Evolutionary conservation across 176 grass and related monocot species (phyloP).

Genomic region (Pontederia crassipes): DNA sequence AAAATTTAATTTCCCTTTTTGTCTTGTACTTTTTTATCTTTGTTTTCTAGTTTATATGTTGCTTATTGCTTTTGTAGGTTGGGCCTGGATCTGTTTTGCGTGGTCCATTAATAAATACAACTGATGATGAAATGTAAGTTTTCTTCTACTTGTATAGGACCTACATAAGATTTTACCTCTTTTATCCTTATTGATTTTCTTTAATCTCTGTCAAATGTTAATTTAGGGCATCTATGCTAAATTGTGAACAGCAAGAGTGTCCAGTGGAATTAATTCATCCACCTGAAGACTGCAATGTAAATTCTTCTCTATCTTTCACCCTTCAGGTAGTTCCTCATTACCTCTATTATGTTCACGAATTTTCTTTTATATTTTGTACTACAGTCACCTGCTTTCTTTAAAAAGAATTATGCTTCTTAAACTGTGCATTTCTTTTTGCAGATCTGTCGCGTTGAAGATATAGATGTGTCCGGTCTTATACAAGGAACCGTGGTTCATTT

Average conservation of each 20-base stretch:
- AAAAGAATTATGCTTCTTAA: not conserved
- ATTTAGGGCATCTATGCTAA: conserved; percentile 76
- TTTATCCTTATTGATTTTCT: not conserved
- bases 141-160: conserved; percentile 20
- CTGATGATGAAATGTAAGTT: conserved; percentile 61
- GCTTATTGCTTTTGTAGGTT: conserved; percentile 51
- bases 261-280: conserved; percentile 87
- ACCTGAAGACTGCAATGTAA: conserved; percentile 99
- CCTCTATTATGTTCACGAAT: not conserved
- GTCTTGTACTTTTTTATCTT: not conserved
- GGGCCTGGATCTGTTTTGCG: conserved; percentile 85
- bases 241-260: conserved; percentile 70
- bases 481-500: conserved; percentile 96
- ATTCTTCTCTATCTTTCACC: conserved; percentile 92
- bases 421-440: conserved; percentile 15
- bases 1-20: too few species aligned
- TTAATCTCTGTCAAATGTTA: conserved; percentile 3
- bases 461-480: conserved; percentile 84
- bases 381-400: too few species aligned
- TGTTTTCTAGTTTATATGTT: not conserved
- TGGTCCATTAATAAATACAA: conserved; percentile 75
- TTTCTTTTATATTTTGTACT: not conserved
- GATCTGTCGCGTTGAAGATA: conserved; percentile 98
- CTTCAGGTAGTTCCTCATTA: conserved; percentile 51
- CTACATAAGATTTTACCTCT: not conserved